A percentile compares a stretch with the other conserved stretches of the same genome.
phyloP scores from a whole-genome alignment of 2,329 filamentous ascomycete species.

The Chrysoporthe cubensis region DNA sequence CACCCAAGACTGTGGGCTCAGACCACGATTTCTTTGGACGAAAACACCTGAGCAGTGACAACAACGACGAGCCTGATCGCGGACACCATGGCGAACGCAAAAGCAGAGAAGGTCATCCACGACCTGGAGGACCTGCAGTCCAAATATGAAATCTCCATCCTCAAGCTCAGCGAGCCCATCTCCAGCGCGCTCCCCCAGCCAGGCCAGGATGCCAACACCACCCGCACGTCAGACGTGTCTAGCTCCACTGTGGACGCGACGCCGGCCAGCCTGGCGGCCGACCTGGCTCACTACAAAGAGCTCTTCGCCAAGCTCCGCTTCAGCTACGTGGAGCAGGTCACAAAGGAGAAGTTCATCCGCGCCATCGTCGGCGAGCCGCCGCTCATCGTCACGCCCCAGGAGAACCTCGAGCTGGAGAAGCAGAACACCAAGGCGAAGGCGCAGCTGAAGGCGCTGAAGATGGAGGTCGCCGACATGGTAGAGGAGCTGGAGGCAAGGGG shows the following conservation, averaged over 20 bases:
- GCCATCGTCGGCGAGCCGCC: slow-evolving; percentile 91
- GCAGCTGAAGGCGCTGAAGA: slow-evolving; percentile 77
- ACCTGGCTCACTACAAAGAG: slow-evolving; percentile 89
- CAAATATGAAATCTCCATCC: slow-evolving; percentile 69
- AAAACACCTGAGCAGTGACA: neutral
- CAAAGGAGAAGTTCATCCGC: slow-evolving; percentile 96
- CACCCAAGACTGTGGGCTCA: neutral
- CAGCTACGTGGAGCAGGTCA: slow-evolving; percentile 97
- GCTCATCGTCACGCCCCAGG: slow-evolving; percentile 77
- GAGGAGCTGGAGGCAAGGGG: slow-evolving; percentile 70
- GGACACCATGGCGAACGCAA: slow-evolving; percentile 38
- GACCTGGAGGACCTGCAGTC: slow-evolving; percentile 58
- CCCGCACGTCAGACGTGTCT: slow-evolving; percentile 74
- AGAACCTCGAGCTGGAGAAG: slow-evolving; percentile 78
- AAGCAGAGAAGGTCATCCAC: slow-evolving; percentile 47
- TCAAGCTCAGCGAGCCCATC: slow-evolving; percentile 77
- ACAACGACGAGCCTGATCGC: too few relatives aligned
- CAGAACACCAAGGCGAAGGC: slow-evolving; percentile 73
- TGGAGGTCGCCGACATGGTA: slow-evolving; percentile 75
- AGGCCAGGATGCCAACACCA: slow-evolving; percentile 39
- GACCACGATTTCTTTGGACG: neutral
- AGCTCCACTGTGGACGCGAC: slow-evolving; percentile 67
- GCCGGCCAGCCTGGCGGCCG: slow-evolving; percentile 78
- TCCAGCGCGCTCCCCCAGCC: slow-evolving; percentile 53
- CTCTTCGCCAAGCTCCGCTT: slow-evolving; percentile 96